A percentile compares a stretch with the other conserved stretches of the same genome.
Conservation (phyloP, 75 land plant genomes). For the Picea sitchensis region DNA sequence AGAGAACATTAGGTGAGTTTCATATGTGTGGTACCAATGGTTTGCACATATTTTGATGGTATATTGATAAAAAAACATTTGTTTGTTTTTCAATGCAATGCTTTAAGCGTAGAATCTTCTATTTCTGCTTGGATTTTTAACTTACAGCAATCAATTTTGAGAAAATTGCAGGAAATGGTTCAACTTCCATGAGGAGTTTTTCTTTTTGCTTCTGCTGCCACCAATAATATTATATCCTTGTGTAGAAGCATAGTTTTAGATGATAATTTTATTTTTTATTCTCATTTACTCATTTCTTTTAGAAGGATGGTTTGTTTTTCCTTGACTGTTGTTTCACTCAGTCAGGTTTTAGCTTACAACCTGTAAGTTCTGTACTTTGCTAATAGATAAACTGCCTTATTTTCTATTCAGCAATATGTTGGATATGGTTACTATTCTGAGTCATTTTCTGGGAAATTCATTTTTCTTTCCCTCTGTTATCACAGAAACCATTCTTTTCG, state of each 20-base stretch:
- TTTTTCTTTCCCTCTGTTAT: conserved; percentile 15
- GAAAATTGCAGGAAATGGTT: conserved; percentile 81
- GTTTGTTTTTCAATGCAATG: background rate
- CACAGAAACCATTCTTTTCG: conserved; percentile 97
- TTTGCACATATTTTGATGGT: background rate
- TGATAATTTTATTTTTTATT: conserved; percentile 1
- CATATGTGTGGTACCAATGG: background rate
- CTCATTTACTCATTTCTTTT: conserved; percentile 7
- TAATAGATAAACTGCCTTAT: background rate
- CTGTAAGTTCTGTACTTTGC: conserved; percentile 52
- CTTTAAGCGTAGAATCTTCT: conserved; percentile 1
- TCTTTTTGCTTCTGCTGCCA: conserved; percentile 91
- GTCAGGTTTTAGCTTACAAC: conserved; percentile 91
- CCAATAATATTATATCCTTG: conserved; percentile 98
- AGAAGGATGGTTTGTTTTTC: conserved; percentile 15
- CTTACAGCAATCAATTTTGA: conserved; percentile 2
- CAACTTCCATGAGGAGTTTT: conserved; percentile 97
- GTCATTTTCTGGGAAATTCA: background rate
- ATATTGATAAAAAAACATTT: background rate
- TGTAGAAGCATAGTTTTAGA: background rate
- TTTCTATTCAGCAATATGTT: background rate
- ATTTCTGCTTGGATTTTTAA: conserved; percentile 4
- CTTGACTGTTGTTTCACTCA: conserved; percentile 67
- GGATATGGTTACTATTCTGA: background rate
- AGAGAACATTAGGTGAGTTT: conserved; percentile 69